Percentiles rank a stretch among this genome's conserved stretches.
Evolutionary conservation across 2,329 filamentous ascomycete genomes (phyloP).

Genomic region (Clarireedia paspali): DNA sequence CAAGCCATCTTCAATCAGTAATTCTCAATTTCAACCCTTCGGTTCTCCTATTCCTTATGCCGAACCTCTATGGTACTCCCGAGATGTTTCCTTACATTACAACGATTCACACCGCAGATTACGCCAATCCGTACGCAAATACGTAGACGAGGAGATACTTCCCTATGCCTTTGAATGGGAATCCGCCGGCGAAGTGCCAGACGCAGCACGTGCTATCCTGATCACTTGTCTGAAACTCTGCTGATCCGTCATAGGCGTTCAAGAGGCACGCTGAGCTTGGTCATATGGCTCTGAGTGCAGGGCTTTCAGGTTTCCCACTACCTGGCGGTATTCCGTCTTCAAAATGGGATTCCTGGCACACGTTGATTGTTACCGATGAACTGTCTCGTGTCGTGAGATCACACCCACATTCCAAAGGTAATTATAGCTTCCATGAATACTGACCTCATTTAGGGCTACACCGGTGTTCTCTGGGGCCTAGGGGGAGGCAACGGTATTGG

Average conservation of each 20-base stretch:
- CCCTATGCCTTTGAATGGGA: slow-evolving; percentile 59
- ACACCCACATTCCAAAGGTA: background rate
- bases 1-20: background rate
- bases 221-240: background rate
- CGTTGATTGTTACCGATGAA: slow-evolving; percentile 49
- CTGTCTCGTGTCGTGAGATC: slow-evolving; percentile 36
- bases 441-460: slow-evolving; percentile 34
- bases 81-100: slow-evolving; percentile 47
- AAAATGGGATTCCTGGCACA: slow-evolving; percentile 50
- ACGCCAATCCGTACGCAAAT: slow-evolving; percentile 47
- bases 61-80: slow-evolving; percentile 29
- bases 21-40: slow-evolving; percentile 13
- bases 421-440: background rate
- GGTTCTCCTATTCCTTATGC: slow-evolving; percentile 26
- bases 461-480: slow-evolving; percentile 50
- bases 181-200: slow-evolving; percentile 43
- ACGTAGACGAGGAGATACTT: slow-evolving; percentile 50
- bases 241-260: slow-evolving; percentile 17
- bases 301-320: slow-evolving; percentile 32
- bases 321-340: slow-evolving; percentile 39
- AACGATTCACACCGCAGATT: slow-evolving; percentile 52
- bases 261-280: slow-evolving; percentile 26
- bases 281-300: slow-evolving; percentile 31
- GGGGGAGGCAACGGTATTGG: slow-evolving; percentile 55
- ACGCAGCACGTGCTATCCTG: slow-evolving; percentile 29